A percentile compares a stretch with the other conserved stretches of the same genome.
Conservation (phyloP, 352 stramenopile genomes). For the Vaucheria bursata region DNA sequence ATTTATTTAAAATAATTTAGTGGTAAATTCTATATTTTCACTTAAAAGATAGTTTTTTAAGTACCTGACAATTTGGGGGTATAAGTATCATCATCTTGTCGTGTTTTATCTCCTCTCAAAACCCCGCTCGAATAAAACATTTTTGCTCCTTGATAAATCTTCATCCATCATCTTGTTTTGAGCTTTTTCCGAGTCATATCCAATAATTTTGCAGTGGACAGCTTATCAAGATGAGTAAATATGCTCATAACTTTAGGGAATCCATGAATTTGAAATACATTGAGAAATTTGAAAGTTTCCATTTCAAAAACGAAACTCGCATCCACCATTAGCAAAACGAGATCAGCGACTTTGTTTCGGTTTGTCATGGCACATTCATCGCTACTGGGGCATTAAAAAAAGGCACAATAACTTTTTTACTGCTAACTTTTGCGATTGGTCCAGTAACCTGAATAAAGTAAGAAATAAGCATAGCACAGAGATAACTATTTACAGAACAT, state of each 20-base stretch:
- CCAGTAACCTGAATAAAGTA: conserved; percentile 54
- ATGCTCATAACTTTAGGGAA: conserved; percentile 93
- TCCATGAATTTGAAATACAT: conserved; percentile 88
- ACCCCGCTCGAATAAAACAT: conserved; percentile 95
- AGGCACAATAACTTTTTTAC: conserved; percentile 95
- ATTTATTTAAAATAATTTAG: too few relatives aligned
- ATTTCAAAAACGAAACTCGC: conserved; percentile 99
- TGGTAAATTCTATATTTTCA: too few relatives aligned
- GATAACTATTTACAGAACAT: too few relatives aligned
- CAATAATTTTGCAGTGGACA: conserved; percentile 95
- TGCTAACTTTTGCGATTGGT: conserved; percentile 95
- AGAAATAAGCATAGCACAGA: too few relatives aligned
- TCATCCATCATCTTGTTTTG: conserved; percentile 85
- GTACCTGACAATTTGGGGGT: too few relatives aligned
- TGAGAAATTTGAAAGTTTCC: conserved; percentile 99
- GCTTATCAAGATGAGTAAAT: conserved; percentile 95
- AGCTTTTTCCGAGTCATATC: conserved; percentile 95
- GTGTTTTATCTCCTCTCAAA: too few relatives aligned
- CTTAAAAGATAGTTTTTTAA: too few relatives aligned
- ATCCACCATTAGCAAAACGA: conserved; percentile 98
- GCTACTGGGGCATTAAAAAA: conserved; percentile 95
- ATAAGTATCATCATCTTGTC: too few relatives aligned
- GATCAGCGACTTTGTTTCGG: conserved; percentile 94
- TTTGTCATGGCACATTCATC: conserved; percentile 78
- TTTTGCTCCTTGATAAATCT: conserved; percentile 86